These are phyloP conservation scores for Hypoxylon perforatum DNA, from an alignment of 495 filamentous ascomycete genomes.

Conservation along the genomic window DNA sequence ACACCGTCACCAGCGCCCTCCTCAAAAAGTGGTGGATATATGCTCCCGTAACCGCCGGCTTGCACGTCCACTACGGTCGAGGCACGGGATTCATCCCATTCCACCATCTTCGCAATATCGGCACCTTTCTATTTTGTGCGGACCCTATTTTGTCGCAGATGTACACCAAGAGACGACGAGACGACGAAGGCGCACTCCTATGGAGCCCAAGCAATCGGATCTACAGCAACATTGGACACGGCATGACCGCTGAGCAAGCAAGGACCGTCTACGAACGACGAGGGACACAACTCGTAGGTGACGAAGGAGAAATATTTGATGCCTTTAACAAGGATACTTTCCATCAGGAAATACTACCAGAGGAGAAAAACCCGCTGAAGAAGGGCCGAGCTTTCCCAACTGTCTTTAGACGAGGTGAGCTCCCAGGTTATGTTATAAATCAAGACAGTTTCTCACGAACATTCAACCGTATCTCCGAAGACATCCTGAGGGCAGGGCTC, in stretches of 20 bases:
- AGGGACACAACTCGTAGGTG: not conserved
- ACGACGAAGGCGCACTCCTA: not conserved
- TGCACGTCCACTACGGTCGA: conserved; percentile 34
- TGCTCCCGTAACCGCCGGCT: not conserved
- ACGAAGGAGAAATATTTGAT: no score
- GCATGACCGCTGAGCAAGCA: not conserved
- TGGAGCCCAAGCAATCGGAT: conserved; percentile 23
- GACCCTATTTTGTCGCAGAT: conserved; percentile 35
- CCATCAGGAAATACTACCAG: no score
- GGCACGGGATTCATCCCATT: conserved; percentile 19
- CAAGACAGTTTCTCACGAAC: not conserved
- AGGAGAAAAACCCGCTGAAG: not conserved
- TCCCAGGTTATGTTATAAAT: conserved; percentile 22
- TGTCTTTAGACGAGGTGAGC: conserved; percentile 25
- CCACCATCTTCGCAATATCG: conserved; percentile 15
- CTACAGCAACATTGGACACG: conserved; percentile 22
- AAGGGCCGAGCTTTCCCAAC: not conserved
- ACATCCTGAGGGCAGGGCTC: not conserved
- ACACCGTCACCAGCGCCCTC: conserved; percentile 1
- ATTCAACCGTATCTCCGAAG: not conserved
- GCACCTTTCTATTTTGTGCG: conserved; percentile 29
- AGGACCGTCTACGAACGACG: not conserved
- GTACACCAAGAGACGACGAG: conserved; percentile 18
- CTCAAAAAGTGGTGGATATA: conserved; percentile 15
- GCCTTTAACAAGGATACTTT: no score